Evolutionary conservation across 441 rosid genomes (phyloP).

Genomic region (Euphorbia celastroides): DNA sequence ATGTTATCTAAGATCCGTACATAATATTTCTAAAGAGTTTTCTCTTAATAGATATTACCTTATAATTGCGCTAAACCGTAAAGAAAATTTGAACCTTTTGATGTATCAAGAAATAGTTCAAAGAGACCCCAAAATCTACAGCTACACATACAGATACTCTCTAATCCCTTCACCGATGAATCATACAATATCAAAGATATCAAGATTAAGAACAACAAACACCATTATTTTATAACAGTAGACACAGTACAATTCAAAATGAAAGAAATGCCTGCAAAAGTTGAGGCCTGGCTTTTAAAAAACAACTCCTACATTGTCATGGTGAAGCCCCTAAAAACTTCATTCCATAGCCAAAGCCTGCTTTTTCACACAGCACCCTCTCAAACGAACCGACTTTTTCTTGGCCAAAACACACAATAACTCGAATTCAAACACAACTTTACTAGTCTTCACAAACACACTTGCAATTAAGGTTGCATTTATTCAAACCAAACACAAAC

Average conservation of each 20-base stretch:
- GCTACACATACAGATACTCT: too few species aligned
- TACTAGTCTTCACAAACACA: not conserved
- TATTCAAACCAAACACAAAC: conserved; percentile 16
- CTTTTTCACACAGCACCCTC: conserved; percentile 27
- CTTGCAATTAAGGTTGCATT: conserved; percentile 3
- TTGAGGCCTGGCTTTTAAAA: conserved; percentile 16
- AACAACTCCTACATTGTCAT: conserved; percentile 22
- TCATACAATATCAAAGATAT: too few species aligned
- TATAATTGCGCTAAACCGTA: too few species aligned
- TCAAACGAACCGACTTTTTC: conserved; percentile 6
- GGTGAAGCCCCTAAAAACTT: conserved; percentile 13
- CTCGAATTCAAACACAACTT: too few species aligned
- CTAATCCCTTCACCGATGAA: too few species aligned
- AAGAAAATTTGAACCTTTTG: too few species aligned
- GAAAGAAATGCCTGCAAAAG: conserved; percentile 26
- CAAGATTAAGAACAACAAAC: not conserved
- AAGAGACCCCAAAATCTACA: too few species aligned
- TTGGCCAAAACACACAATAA: too few species aligned
- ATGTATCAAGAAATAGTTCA: too few species aligned
- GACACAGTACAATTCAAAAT: conserved; percentile 31
- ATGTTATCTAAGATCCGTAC: too few species aligned
- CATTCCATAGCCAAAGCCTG: conserved; percentile 19
- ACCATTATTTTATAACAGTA: conserved; percentile 10
- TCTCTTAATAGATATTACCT: too few species aligned
- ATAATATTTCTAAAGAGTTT: too few species aligned